A percentile compares a stretch with the other conserved stretches of the same genome.
Conservation (phyloP, 2,329 filamentous ascomycete genomes). For the Verticillium zaregamsianum region DNA sequence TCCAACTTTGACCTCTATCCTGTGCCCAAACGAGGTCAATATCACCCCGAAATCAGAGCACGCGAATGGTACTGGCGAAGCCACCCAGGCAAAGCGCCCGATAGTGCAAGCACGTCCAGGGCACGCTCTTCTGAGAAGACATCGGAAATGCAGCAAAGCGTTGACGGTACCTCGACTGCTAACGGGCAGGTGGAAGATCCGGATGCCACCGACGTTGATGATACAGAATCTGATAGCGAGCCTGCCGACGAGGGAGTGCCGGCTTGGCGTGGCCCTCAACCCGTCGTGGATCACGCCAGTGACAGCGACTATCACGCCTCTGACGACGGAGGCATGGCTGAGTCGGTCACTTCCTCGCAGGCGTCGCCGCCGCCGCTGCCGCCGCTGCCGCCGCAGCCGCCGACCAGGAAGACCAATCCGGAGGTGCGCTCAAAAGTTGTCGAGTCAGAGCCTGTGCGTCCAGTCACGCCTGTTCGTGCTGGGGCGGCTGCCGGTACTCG, state of each 20-base stretch:
- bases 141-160: background rate
- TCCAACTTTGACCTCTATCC: background rate
- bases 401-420: slow-evolving; percentile 5
- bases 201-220: background rate
- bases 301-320: slow-evolving; percentile 10
- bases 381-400: background rate
- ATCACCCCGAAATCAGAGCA: background rate
- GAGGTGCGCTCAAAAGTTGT: slow-evolving; percentile 7
- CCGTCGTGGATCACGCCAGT: background rate
- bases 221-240: background rate
- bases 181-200: background rate
- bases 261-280: background rate
- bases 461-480: background rate
- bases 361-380: background rate
- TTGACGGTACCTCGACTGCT: background rate
- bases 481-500: slow-evolving; percentile 8
- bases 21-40: background rate
- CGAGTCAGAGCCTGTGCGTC: background rate
- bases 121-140: background rate
- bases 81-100: background rate
- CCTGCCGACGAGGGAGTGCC: background rate
- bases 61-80: background rate
- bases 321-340: slow-evolving; percentile 8
- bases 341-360: background rate
- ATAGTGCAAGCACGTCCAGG: background rate